Evolutionary conservation across 208 protist species (phyloP).

Genomic region (Crithidia bombi): DNA sequence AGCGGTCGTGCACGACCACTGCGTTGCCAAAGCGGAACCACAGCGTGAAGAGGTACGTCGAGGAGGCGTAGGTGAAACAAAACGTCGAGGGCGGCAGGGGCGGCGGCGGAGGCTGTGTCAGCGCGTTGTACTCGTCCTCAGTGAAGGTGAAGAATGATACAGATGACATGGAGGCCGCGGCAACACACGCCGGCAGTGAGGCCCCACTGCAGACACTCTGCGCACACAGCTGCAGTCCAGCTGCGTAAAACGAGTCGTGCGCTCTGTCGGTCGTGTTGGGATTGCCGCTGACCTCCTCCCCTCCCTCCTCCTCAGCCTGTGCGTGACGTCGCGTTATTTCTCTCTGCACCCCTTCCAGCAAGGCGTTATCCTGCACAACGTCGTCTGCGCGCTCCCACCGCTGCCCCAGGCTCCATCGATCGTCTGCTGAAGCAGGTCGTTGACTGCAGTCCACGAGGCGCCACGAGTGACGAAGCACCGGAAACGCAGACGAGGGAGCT

Average conservation of each 20-base stretch:
- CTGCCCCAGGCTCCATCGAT: conserved; percentile 13
- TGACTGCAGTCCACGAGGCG: conserved; percentile 12
- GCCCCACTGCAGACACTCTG: neutral
- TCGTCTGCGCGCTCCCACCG: conserved; percentile 35
- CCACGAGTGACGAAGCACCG: conserved; percentile 22
- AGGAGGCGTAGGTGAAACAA: conserved; percentile 37
- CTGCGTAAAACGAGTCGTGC: neutral
- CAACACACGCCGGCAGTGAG: neutral
- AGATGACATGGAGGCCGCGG: conserved; percentile 4
- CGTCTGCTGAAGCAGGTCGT: neutral
- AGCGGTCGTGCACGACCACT: conserved; percentile 60
- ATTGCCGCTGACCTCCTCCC: neutral
- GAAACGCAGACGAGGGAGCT: neutral
- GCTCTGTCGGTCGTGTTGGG: neutral
- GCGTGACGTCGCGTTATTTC: conserved; percentile 5
- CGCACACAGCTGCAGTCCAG: neutral
- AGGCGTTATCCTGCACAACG: conserved; percentile 16
- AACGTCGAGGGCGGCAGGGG: neutral
- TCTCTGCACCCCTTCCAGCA: conserved; percentile 1
- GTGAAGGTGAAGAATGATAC: conserved; percentile 54
- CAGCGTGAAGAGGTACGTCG: conserved; percentile 49
- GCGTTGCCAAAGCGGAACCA: conserved; percentile 74
- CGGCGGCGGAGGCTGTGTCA: conserved; percentile 5
- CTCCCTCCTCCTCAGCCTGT: neutral
- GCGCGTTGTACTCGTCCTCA: conserved; percentile 45